phyloP scores from a whole-genome alignment of 352 stramenopile genomes.

The Blastocystis hominis region DNA sequence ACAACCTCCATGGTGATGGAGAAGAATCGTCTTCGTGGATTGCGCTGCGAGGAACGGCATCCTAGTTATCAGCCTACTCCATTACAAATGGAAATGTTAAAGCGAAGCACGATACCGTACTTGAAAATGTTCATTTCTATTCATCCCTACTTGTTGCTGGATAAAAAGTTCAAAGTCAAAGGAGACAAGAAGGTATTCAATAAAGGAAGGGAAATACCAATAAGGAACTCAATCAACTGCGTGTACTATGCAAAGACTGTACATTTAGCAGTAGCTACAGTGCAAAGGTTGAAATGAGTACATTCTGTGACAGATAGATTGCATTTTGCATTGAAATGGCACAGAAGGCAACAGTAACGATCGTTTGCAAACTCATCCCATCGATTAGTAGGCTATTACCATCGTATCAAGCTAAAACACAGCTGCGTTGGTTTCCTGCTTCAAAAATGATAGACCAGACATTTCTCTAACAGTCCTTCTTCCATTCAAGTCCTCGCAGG shows the following conservation, averaged over 20 bases:
- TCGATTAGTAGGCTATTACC: neutral
- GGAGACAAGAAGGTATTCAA: neutral
- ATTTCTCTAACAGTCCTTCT: neutral
- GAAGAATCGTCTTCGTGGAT: neutral
- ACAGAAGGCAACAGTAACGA: neutral
- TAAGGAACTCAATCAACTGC: neutral
- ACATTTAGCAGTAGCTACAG: neutral
- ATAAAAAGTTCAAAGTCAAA: neutral
- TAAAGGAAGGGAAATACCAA: neutral
- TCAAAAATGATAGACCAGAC: neutral
- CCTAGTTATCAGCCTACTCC: neutral
- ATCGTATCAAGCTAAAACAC: neutral
- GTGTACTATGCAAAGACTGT: neutral
- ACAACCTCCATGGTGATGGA: neutral
- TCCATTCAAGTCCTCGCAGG: slow-evolving; percentile 31
- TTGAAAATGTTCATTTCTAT: neutral
- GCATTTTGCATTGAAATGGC: neutral
- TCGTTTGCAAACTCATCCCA: neutral
- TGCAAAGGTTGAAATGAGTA: neutral
- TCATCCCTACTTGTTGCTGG: neutral
- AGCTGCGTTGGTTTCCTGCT: neutral
- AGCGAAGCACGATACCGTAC: neutral
- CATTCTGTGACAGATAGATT: neutral
- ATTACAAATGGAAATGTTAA: neutral
- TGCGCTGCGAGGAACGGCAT: neutral